Conservation (phyloP, 768 basidiomycete genomes). For the Lentinula boryana region DNA sequence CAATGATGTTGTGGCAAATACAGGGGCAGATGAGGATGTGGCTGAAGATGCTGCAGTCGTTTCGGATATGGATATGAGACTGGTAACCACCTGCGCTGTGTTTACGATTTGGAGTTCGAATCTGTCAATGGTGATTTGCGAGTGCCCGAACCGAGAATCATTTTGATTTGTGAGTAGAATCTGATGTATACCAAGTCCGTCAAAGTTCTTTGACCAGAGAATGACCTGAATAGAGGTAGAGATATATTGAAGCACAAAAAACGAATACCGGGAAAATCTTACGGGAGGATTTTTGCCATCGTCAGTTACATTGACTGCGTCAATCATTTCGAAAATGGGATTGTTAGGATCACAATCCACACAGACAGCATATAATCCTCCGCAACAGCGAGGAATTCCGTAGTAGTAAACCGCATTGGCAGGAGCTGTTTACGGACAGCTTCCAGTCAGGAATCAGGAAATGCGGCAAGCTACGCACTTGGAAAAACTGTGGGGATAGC, state of each 20-base stretch:
- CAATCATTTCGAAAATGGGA: constrained; percentile 17
- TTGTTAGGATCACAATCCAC: constrained; percentile 25
- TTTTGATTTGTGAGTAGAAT: constrained; percentile 22
- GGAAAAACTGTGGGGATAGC: constrained; percentile 5
- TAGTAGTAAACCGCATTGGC: constrained; percentile 24
- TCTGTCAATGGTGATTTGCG: constrained; percentile 22
- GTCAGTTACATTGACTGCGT: constrained; percentile 22
- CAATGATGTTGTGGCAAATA: neutral
- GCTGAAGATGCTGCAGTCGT: neutral
- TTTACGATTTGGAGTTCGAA: constrained; percentile 17
- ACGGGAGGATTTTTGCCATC: constrained; percentile 25
- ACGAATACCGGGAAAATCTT: neutral
- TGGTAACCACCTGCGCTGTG: neutral
- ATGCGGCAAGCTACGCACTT: neutral
- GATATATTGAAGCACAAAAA: neutral
- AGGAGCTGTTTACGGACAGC: constrained; percentile 10
- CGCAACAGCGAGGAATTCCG: constrained; percentile 21
- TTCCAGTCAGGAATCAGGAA: neutral
- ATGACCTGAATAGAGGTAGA: constrained; percentile 12
- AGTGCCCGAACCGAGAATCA: constrained; percentile 18
- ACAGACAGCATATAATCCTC: constrained; percentile 24
- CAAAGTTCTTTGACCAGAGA: constrained; percentile 17
- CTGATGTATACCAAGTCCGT: constrained; percentile 17
- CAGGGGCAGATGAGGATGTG: constrained; percentile 1
- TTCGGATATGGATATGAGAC: neutral